Conservation (phyloP, 129 eudicot species). For the Glebionis coronaria region DNA sequence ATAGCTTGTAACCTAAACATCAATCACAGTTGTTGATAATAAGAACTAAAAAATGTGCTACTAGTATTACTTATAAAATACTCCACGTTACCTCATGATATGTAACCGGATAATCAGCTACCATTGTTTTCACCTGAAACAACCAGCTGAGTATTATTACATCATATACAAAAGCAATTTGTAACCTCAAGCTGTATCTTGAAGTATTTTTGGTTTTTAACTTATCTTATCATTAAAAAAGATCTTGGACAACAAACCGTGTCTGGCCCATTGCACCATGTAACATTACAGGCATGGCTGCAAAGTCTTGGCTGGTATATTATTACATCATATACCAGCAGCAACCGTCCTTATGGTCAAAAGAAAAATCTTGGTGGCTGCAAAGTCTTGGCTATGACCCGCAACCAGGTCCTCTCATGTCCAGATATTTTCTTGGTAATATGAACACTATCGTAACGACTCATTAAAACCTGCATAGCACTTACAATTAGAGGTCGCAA, state of each 20-base stretch:
- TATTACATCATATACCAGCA: too few relatives aligned
- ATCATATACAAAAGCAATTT: neutral
- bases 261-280: slow-evolving; percentile 85
- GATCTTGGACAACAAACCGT: slow-evolving; percentile 66
- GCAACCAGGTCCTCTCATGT: slow-evolving; percentile 69
- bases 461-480: slow-evolving; percentile 35
- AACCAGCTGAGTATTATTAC: too few relatives aligned
- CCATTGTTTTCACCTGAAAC: too few relatives aligned
- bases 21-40: neutral
- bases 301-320: too few relatives aligned
- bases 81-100: slow-evolving; percentile 62
- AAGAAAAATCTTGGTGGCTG: slow-evolving; percentile 69
- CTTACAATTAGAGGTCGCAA: neutral
- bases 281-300: too few relatives aligned
- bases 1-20: too few relatives aligned
- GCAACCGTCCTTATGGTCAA: slow-evolving; percentile 83
- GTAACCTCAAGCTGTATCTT: neutral
- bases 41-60: neutral
- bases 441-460: slow-evolving; percentile 8
- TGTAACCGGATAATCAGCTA: too few relatives aligned
- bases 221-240: slow-evolving; percentile 59
- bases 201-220: neutral
- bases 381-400: slow-evolving; percentile 62
- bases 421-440: slow-evolving; percentile 51
- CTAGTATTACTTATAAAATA: neutral